phyloP scores from a whole-genome alignment of 2,329 filamentous ascomycete genomes.

The Calycina herbarum region DNA sequence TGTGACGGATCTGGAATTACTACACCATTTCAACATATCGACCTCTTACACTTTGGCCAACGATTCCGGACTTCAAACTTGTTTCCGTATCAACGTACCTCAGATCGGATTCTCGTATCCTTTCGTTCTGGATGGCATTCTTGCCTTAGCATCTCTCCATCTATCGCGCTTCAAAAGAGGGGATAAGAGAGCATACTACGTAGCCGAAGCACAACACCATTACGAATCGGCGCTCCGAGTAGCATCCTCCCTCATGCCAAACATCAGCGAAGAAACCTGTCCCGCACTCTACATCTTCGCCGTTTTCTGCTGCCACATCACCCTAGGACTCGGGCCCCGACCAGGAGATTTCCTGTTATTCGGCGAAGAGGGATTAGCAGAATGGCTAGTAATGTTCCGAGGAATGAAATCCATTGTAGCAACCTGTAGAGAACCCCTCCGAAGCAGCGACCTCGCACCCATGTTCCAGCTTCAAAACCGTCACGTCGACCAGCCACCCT shows the following conservation, averaged over 20 bases:
- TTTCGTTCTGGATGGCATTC: slow-evolving; percentile 23
- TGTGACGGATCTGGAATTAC: slow-evolving; percentile 25
- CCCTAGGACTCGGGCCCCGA: slow-evolving; percentile 39
- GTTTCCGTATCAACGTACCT: slow-evolving; percentile 22
- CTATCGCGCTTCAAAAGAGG: slow-evolving; percentile 42
- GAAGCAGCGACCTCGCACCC: slow-evolving; percentile 22
- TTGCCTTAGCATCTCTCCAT: slow-evolving; percentile 42
- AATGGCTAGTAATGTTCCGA: slow-evolving; percentile 41
- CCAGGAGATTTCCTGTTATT: slow-evolving; percentile 40
- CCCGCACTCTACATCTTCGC: slow-evolving; percentile 42
- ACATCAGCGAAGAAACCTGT: slow-evolving; percentile 37
- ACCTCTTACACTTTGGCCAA: slow-evolving; percentile 23
- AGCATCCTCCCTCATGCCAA: slow-evolving; percentile 37
- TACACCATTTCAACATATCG: slow-evolving; percentile 27
- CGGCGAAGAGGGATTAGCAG: slow-evolving; percentile 35
- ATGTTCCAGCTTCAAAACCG: slow-evolving; percentile 21
- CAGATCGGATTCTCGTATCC: slow-evolving; percentile 20
- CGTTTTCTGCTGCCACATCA: slow-evolving; percentile 38
- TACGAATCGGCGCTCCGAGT: slow-evolving; percentile 32
- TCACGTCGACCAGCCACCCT: slow-evolving; percentile 16
- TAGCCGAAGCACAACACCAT: slow-evolving; percentile 39
- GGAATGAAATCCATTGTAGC: slow-evolving; percentile 38
- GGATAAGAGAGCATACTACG: slow-evolving; percentile 39
- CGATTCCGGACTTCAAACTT: slow-evolving; percentile 18
- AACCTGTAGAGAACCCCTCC: slow-evolving; percentile 29